These are phyloP conservation scores for Salvia splendens DNA, from an alignment of 257 asterid genomes.

Conservation along the genomic window DNA sequence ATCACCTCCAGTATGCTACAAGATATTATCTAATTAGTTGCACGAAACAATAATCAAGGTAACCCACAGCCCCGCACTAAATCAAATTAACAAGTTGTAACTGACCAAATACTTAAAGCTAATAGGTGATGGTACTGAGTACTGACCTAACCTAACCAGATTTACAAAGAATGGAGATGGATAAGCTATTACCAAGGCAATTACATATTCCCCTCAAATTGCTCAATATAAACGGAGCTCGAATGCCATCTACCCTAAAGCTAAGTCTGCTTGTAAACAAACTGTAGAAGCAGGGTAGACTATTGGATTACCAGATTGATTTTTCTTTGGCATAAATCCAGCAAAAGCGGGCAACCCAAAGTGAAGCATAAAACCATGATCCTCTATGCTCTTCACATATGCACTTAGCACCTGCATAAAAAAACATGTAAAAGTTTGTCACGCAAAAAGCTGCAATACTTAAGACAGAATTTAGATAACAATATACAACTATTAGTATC, in stretches of 20 bases:
- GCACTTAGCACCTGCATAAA: conserved; percentile 79
- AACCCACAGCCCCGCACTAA: conserved; percentile 6
- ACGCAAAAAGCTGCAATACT: conserved; percentile 24
- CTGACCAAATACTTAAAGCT: conserved; percentile 8
- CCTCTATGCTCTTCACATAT: conserved; percentile 85
- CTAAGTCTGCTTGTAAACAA: conserved; percentile 3
- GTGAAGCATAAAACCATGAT: conserved; percentile 88
- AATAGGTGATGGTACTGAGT: background rate
- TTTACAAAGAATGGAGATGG: conserved; percentile 3
- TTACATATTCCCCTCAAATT: conserved; percentile 9
- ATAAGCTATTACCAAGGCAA: conserved; percentile 13
- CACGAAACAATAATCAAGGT: background rate
- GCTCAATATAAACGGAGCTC: conserved; percentile 15
- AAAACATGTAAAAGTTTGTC: conserved; percentile 17
- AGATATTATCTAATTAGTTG: conserved; percentile 4
- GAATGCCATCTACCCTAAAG: conserved; percentile 11
- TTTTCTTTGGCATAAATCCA: conserved; percentile 74
- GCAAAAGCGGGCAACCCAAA: conserved; percentile 70
- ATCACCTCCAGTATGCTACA: background rate
- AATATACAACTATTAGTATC: conserved; percentile 5
- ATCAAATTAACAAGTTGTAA: background rate
- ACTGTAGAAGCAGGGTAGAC: conserved; percentile 17
- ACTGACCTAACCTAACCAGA: background rate
- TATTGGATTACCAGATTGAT: conserved; percentile 56
- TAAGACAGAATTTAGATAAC: conserved; percentile 19